Evolutionary conservation across 1,139 yeast species (phyloP).

Genomic region (Diutina rugosa): DNA sequence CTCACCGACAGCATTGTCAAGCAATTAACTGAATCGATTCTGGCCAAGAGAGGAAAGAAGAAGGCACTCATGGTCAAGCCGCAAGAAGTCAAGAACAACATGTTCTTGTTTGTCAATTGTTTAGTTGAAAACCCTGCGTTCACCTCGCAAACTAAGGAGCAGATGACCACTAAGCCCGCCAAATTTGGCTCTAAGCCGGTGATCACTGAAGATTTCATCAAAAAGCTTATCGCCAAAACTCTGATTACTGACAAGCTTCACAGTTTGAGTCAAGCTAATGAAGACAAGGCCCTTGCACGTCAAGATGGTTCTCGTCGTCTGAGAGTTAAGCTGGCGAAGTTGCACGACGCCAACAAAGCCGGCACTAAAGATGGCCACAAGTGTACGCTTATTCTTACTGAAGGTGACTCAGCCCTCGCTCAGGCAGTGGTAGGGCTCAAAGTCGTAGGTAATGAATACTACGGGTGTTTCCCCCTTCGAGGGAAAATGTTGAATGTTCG

Average conservation of each 20-base stretch:
- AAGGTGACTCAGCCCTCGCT: constrained; percentile 94
- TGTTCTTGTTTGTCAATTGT: constrained; percentile 87
- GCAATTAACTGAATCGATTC: constrained; percentile 49
- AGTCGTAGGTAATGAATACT: constrained; percentile 90
- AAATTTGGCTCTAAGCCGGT: constrained; percentile 79
- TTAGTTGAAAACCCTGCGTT: constrained; percentile 93
- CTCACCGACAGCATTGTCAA: constrained; percentile 74
- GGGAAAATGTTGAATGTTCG: constrained; percentile 93
- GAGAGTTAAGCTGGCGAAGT: constrained; percentile 79
- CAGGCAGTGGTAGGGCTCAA: constrained; percentile 90
- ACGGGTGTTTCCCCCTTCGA: constrained; percentile 91
- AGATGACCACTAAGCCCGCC: constrained; percentile 74
- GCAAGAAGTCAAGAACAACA: constrained; percentile 78
- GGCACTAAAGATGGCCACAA: constrained; percentile 88
- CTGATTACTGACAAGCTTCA: constrained; percentile 73
- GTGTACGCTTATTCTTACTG: constrained; percentile 88
- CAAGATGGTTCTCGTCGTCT: constrained; percentile 82
- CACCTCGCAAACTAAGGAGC: constrained; percentile 96
- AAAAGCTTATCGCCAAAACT: constrained; percentile 49
- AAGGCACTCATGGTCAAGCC: constrained; percentile 68
- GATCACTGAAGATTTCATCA: constrained; percentile 65
- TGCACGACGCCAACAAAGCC: constrained; percentile 94
- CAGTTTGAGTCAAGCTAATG: constrained; percentile 77
- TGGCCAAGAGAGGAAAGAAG: constrained; percentile 58
- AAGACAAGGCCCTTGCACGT: constrained; percentile 75